Conservation (phyloP, 768 basidiomycete genomes). For the Boletus pseudopeckii region DNA sequence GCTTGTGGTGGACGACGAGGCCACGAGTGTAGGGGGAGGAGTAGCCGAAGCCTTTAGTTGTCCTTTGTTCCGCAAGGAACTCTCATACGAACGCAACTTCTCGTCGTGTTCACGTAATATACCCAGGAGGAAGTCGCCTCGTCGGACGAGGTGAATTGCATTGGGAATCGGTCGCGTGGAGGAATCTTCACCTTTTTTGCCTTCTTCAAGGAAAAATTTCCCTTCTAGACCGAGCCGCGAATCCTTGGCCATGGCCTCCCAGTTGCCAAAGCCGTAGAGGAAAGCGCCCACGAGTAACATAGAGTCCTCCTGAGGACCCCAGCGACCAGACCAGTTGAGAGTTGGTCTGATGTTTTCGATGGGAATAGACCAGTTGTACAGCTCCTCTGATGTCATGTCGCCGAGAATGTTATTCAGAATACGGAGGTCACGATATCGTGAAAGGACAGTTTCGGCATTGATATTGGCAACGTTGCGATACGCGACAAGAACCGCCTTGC, state of each 20-base stretch:
- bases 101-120: slow-evolving; percentile 85
- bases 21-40: slow-evolving; percentile 68
- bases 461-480: slow-evolving; percentile 89
- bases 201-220: slow-evolving; percentile 98
- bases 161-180: slow-evolving; percentile 89
- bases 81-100: slow-evolving; percentile 86
- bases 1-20: slow-evolving; percentile 59
- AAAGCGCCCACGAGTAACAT: slow-evolving; percentile 94
- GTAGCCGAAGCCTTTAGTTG: slow-evolving; percentile 70
- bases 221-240: slow-evolving; percentile 74
- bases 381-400: slow-evolving; percentile 58
- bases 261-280: slow-evolving; percentile 92
- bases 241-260: slow-evolving; percentile 95
- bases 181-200: slow-evolving; percentile 88
- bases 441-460: slow-evolving; percentile 96
- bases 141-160: slow-evolving; percentile 95
- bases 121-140: slow-evolving; percentile 90
- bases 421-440: slow-evolving; percentile 82
- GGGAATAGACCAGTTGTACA: slow-evolving; percentile 83
- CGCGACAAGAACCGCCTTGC: slow-evolving; percentile 93
- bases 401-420: slow-evolving; percentile 80
- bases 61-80: slow-evolving; percentile 67
- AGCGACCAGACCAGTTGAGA: slow-evolving; percentile 94
- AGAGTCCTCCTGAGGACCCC: slow-evolving; percentile 89
- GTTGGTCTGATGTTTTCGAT: slow-evolving; percentile 92